Base-by-base conservation (phyloP, 2,329 filamentous ascomycete genomes). In the Venturia effusa region DNA sequence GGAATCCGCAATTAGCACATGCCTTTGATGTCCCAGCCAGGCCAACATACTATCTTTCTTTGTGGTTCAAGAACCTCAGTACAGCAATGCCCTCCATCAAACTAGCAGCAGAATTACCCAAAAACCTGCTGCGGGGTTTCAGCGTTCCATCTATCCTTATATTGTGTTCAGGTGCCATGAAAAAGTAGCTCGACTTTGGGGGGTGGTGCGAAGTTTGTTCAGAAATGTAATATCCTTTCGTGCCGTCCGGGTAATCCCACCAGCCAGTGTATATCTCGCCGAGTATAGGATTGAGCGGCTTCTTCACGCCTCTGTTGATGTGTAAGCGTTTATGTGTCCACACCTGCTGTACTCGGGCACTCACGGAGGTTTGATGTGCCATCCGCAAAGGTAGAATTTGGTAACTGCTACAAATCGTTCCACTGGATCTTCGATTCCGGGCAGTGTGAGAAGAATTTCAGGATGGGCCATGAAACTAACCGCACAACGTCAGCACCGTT, bases 181-280 rank as follows among this genome's bases (percentile, higher is more conserved):
- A 99, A 76, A 99, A 99, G 79, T 99, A 99, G 77, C 92, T 96
- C 59, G 93, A 97, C 79, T 99, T 99, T 34, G 94, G 94, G 39
- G 94, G 94, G 73, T 99, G 94, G 74, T 99, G 94, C 34, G 92
- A 97, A 1, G 94, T 99, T 76, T 99, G 94, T 77, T 99, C 94
- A 59, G 93, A 87, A 69, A 99, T 91, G 78, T 99, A 99, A 79
- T 96, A 99, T 67, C 90, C 93, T 68, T 85, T 86, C 39, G 90
- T 96, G 22, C 87, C 81, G 75, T 95, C 89, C 17, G 88, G 84
- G 67, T 96, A 88, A 69, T 97, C 89, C 94, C 94, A 99, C 76
- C 94, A 97, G 75, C 93, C 92, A 62, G 91, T 93, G 73, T 92
- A 97, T 57, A 89, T 88, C 77, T 99, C 94, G 72, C 94, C 94